Conservation (phyloP, 2,329 filamentous ascomycete species). For the Aspergillus ruber region DNA sequence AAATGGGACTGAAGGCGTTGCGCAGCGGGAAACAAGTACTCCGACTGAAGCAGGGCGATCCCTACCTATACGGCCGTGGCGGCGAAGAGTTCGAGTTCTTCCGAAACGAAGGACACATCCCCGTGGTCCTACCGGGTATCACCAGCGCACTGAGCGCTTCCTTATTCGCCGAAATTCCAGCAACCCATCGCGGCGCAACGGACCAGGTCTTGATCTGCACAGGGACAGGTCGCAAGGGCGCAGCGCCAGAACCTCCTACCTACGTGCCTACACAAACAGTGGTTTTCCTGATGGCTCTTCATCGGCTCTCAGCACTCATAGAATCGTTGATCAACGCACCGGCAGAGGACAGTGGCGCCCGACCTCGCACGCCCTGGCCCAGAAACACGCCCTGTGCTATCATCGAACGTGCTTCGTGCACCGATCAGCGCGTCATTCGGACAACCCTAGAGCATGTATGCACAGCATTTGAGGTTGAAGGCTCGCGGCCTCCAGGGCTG, state of each 20-base stretch:
- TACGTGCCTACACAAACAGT: slow-evolving; percentile 73
- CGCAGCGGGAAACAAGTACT: slow-evolving; percentile 71
- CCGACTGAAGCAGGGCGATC: slow-evolving; percentile 91
- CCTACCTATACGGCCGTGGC: slow-evolving; percentile 90
- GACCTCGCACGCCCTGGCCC: slow-evolving; percentile 54
- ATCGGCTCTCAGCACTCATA: slow-evolving; percentile 70
- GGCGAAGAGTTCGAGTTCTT: slow-evolving; percentile 91
- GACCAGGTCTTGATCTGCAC: slow-evolving; percentile 97
- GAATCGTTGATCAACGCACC: slow-evolving; percentile 53
- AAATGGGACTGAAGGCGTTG: slow-evolving; percentile 65
- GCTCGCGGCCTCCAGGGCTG: slow-evolving; percentile 80
- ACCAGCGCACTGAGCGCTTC: slow-evolving; percentile 83
- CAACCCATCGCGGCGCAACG: slow-evolving; percentile 80
- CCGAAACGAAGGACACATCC: slow-evolving; percentile 60
- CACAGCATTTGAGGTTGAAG: slow-evolving; percentile 78
- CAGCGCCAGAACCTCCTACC: slow-evolving; percentile 70
- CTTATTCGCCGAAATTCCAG: slow-evolving; percentile 78
- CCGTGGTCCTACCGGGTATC: slow-evolving; percentile 77
- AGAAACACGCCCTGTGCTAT: slow-evolving; percentile 79
- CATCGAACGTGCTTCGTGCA: slow-evolving; percentile 86
- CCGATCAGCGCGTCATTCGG: slow-evolving; percentile 86
- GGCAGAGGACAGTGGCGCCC: slow-evolving; percentile 20
- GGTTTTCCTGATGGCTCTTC: slow-evolving; percentile 91
- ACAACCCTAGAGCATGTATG: slow-evolving; percentile 75
- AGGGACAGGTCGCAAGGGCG: slow-evolving; percentile 86